phyloP scores from a whole-genome alignment of 140 eudicot species.

The Stevia rebaudiana region DNA sequence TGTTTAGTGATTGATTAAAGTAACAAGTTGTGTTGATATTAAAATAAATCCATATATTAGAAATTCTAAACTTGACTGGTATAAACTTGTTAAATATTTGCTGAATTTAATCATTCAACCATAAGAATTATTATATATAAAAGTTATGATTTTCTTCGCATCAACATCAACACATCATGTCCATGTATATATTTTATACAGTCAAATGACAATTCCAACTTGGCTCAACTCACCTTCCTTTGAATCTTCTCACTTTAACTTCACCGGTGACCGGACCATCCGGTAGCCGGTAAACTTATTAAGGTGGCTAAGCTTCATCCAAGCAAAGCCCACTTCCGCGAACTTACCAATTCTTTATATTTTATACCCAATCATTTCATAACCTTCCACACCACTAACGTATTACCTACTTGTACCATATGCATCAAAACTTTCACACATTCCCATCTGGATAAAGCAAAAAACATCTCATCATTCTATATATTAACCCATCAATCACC shows the following conservation, averaged over 20 bases:
- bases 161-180: constrained; percentile 18
- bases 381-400: not conserved
- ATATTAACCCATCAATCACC: constrained; percentile 19
- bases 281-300: constrained; percentile 22
- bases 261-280: constrained; percentile 38
- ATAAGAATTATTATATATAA: not conserved
- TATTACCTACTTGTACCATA: not conserved
- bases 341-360: constrained; percentile 13
- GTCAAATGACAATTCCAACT: constrained; percentile 34
- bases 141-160: not conserved
- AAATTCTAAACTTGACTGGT: too few relatives aligned
- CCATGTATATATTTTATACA: not conserved
- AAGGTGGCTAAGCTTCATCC: constrained; percentile 18
- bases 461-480: not conserved
- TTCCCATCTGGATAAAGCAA: not conserved
- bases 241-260: constrained; percentile 27
- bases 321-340: constrained; percentile 1
- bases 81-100: too few relatives aligned
- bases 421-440: constrained; percentile 17
- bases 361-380: constrained; percentile 10
- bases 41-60: too few relatives aligned
- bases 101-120: too few relatives aligned
- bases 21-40: too few relatives aligned
- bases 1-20: too few relatives aligned
- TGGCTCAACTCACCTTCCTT: constrained; percentile 24